Base-by-base conservation (phyloP, 768 basidiomycete genomes). In the Tricholoma bakamatsutake region DNA sequence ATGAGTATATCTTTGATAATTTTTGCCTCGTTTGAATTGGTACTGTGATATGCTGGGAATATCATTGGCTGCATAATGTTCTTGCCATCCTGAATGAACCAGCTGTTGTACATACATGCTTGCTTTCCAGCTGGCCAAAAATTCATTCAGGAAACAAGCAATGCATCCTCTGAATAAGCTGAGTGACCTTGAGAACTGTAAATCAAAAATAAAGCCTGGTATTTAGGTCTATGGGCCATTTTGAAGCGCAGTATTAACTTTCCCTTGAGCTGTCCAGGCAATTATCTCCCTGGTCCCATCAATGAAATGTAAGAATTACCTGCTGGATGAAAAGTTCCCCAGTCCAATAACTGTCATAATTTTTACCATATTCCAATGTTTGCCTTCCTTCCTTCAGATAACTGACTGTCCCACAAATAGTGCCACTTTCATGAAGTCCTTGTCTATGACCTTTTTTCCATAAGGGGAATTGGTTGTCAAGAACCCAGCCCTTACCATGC, bases 111-210 rank as follows among this genome's bases (percentile, higher is more conserved):
- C 40, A 42, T 18, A n/a, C 4, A 8, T n/a, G 40, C 18, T 21
- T 42, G 40, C 52, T 71, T 72, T 9, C 74, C 74, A 28, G 70
- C 72, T n/a, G 73, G 71, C 1, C 59, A 58, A 3, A 69, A 8
- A 60, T 77, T 74, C 71, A 76, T 74, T 5, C 61, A 57, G 4
- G 65, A 63, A 0, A 57, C 66, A 2, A 71, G 52, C 0, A 78
- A 62, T 3, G 75, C 71, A 67, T 76, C 70, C 1, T 54, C 58
- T 0, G 68, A 55, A 64, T 74, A 78, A 49, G 72, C 49, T 18
- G 48, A 55, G 35, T 55, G 54, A 4, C 45, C 54, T 37, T 55
- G 33, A 33, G 33, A 33, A 33, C 5, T 33, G 33, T 33, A 2
- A 28, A 53, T 45, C 15, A 53, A 43, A 31, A 53, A 53, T 31